A percentile compares a stretch with the other conserved stretches of the same genome.
Evolutionary conservation across 305 asterid genomes (phyloP).

Genomic region (Fraxinus floribunda): DNA sequence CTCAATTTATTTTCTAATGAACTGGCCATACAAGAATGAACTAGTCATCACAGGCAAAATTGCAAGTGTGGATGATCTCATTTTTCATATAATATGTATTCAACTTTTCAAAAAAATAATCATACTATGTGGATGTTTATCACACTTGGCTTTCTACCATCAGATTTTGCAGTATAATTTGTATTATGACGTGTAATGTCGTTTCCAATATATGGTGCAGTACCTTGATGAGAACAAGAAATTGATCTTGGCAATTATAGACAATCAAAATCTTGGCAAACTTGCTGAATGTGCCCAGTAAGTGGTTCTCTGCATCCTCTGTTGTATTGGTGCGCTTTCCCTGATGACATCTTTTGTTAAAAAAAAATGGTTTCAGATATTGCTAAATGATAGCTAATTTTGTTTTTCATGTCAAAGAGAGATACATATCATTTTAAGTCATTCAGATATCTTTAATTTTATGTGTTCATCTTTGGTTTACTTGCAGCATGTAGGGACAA

Average conservation of each 20-base stretch:
- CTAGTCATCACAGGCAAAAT: not conserved
- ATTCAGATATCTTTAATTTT: not conserved
- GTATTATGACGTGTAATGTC: slow-evolving; percentile 11
- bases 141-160: not conserved
- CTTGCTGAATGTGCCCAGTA: slow-evolving; percentile 96
- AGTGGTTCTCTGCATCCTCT: slow-evolving; percentile 33
- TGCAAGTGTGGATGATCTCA: not conserved
- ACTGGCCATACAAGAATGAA: not conserved
- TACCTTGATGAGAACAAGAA: slow-evolving; percentile 95
- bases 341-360: not conserved
- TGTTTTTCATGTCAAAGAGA: not conserved
- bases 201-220: slow-evolving; percentile 45
- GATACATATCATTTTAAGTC: not conserved
- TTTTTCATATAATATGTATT: not conserved
- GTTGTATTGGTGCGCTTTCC: not conserved
- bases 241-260: slow-evolving; percentile 88
- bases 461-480: not conserved
- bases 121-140: not conserved
- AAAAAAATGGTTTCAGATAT: not conserved
- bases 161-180: not conserved
- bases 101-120: not conserved
- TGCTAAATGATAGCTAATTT: not conserved
- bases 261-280: slow-evolving; percentile 90
- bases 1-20: not conserved
- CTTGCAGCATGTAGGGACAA: not conserved